Evolutionary conservation across 1,284 basidiomycete species (phyloP), one percentile per base, ranked within the genome.

Genomic region (Puccinia triticina): DNA sequence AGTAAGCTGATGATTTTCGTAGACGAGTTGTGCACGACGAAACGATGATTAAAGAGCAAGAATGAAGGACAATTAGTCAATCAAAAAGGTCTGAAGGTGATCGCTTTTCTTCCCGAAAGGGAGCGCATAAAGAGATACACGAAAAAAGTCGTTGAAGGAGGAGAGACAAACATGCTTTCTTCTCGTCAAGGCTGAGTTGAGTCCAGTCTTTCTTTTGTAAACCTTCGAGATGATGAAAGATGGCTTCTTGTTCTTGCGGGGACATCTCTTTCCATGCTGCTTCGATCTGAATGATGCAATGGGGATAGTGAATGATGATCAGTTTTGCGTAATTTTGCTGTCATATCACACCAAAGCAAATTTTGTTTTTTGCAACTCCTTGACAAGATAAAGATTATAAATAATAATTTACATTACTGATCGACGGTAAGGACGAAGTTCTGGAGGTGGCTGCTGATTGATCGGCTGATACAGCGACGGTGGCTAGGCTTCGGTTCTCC

Each of bases 211-310:
- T 82, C 72, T 75, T 82, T 66, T 82, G 80, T 29, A 82, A 67
- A 29, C 80, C 73, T 75, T 82, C 80, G 26, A 82, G 72, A 73
- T 82, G 80, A 50, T 82, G 80, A 43, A 82, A 82, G 59, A 82
- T 69, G 40, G 73, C 40, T 50, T 82, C 80, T 48, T 82, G 80
- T 69, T 82, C 72, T 69, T 82, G 80, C 3, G 80, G 72, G 16
- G 80, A 66, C 80, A 82, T 82, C 43, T 82, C 73, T 48, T 82
- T 82, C 80, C 80, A 82, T 67, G 80, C 80, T n/a, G 80, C 80
- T 76, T 82, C 80, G 72, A 82, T 82, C 80, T 82, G 37, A 37
- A 76, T 23, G 37, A 61, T 29, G 29, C 2, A 37, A 23, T 1
- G 26, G 26, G 21, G 29, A 59, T n/a, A 50, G 21, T 23, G 12